Evolutionary conservation across 306 rosid genomes (phyloP).

Genomic region (Arachis hypogaea): DNA sequence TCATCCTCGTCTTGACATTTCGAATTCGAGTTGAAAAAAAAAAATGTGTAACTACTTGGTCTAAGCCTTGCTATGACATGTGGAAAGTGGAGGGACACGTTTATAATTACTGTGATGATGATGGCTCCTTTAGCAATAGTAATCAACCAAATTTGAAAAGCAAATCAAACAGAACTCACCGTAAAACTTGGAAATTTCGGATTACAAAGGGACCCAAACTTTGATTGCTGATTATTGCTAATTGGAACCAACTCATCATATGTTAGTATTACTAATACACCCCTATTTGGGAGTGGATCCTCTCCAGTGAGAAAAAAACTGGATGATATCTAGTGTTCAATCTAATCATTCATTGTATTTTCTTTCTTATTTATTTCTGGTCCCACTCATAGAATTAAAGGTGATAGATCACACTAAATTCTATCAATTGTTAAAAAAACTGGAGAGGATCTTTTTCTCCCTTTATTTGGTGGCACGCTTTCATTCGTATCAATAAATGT

Average conservation of each 20-base stretch:
- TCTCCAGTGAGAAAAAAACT: no score
- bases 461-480: constrained; percentile 7
- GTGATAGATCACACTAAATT: no score
- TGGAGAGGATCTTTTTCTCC: no score
- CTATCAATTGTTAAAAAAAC: no score
- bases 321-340: no score
- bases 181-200: constrained; percentile 22
- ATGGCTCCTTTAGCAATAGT: neutral
- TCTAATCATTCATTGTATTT: no score
- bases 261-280: neutral
- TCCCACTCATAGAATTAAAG: no score
- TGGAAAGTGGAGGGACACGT: constrained; percentile 34
- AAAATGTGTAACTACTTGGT: neutral
- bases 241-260: constrained; percentile 31
- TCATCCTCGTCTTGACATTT: no score
- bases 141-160: constrained; percentile 33
- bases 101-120: constrained; percentile 32
- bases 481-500: neutral
- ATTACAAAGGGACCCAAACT: constrained; percentile 33
- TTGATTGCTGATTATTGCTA: constrained; percentile 10
- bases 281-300: neutral
- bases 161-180: constrained; percentile 33
- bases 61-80: constrained; percentile 27
- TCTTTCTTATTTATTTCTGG: no score
- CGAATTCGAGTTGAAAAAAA: no score